These are phyloP conservation scores for Alternaria metachromatica DNA, from an alignment of 2,329 filamentous ascomycete genomes.

Conservation along the genomic window DNA sequence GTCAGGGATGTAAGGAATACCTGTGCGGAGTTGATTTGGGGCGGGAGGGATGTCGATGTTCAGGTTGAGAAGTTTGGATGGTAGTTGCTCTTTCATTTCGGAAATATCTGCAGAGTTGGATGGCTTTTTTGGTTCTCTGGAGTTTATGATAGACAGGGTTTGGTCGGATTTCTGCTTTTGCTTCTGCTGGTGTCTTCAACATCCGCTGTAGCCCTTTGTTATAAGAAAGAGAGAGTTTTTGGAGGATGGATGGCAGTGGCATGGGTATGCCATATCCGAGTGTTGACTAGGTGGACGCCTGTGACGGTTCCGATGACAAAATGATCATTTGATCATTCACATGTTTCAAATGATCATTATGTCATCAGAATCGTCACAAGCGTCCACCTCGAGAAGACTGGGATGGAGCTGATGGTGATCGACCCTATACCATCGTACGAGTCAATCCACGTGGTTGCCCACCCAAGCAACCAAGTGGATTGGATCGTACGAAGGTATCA, in stretches of 20 bases:
- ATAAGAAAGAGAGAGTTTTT: not conserved
- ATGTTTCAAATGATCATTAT: not conserved
- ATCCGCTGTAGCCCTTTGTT: not conserved
- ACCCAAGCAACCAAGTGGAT: not conserved
- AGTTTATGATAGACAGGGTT: not conserved
- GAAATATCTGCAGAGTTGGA: not conserved
- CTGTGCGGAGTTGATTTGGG: constrained; percentile 58
- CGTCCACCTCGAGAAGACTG: not conserved
- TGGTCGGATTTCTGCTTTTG: not conserved
- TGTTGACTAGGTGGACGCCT: not conserved
- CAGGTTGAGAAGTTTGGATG: constrained; percentile 73
- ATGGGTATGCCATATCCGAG: not conserved
- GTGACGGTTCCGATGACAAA: not conserved
- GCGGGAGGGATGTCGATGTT: constrained; percentile 60
- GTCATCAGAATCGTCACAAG: not conserved
- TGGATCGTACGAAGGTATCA: not conserved
- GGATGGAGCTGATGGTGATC: not conserved
- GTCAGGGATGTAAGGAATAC: constrained; percentile 67
- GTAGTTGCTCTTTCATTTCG: constrained; percentile 49
- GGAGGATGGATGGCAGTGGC: not conserved
- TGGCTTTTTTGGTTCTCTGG: not conserved
- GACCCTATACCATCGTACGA: not conserved
- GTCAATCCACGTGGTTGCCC: not conserved
- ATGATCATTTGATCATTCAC: not conserved
- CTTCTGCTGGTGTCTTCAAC: not conserved